These are phyloP conservation scores for Tetrapyrgos nigripes DNA, from an alignment of 1,284 basidiomycete genomes.

Conservation along the genomic window DNA sequence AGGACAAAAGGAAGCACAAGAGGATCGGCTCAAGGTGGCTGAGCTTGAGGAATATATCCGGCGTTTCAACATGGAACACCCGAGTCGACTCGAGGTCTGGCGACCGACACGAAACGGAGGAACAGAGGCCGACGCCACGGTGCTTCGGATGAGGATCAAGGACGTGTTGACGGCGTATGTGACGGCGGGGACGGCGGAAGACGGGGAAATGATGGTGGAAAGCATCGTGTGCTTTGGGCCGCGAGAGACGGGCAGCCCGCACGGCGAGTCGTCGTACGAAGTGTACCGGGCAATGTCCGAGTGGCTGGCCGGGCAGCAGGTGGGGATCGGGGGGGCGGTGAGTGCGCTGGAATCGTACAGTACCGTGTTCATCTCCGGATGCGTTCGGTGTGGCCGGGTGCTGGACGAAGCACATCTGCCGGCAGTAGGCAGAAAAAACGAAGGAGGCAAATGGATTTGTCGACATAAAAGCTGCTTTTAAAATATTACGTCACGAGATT, in stretches of 20 bases:
- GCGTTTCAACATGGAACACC: constrained; percentile 53
- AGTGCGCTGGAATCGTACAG: not conserved
- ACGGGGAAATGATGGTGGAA: constrained; percentile 54
- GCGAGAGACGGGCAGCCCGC: constrained; percentile 68
- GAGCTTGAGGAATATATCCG: constrained; percentile 56
- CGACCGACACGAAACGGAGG: constrained; percentile 38
- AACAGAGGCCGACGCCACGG: constrained; percentile 32
- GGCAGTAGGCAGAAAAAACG: not conserved
- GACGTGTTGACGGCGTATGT: constrained; percentile 69
- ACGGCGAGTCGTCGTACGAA: constrained; percentile 69
- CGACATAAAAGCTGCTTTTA: constrained; percentile 34
- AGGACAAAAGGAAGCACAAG: constrained; percentile 37
- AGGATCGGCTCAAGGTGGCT: constrained; percentile 45
- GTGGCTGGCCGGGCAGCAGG: constrained; percentile 47
- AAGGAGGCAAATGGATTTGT: not conserved
- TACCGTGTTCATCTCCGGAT: not conserved
- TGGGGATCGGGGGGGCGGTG: not conserved
- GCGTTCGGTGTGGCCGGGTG: not conserved
- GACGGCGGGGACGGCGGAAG: constrained; percentile 44
- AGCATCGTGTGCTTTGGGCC: constrained; percentile 70
- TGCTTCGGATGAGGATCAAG: constrained; percentile 60
- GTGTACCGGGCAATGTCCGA: constrained; percentile 71
- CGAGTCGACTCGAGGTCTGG: constrained; percentile 57
- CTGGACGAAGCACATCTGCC: not conserved
- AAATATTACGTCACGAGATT: constrained; percentile 45